Conservation (phyloP, 2,329 filamentous ascomycete genomes). For the Nemania sp. region DNA sequence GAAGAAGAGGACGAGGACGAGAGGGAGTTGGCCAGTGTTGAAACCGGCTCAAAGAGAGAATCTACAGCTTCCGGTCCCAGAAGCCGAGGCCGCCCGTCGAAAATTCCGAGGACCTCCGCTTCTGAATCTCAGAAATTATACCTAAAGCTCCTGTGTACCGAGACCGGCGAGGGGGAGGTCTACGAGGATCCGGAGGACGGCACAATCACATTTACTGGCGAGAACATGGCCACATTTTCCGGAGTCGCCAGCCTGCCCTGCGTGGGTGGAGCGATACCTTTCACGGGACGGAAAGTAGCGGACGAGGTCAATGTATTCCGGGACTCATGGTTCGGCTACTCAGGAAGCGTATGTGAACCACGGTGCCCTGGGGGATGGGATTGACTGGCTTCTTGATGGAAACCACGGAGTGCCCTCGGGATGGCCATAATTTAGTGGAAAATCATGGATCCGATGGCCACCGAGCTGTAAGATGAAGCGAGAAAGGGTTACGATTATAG, state of each 20-base stretch:
- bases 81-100: constrained; percentile 6
- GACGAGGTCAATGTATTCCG: constrained; percentile 14
- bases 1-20: constrained; percentile 15
- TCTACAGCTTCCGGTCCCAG: neutral
- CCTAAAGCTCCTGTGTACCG: constrained; percentile 34
- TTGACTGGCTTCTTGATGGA: too few relatives aligned
- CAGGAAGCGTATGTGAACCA: neutral
- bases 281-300: constrained; percentile 33
- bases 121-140: constrained; percentile 31
- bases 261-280: constrained; percentile 27
- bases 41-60: constrained; percentile 33
- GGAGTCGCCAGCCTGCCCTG: constrained; percentile 34
- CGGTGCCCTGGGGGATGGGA: too few relatives aligned
- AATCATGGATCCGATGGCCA: too few relatives aligned
- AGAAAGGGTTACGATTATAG: too few relatives aligned
- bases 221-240: constrained; percentile 35
- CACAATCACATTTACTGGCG: constrained; percentile 35
- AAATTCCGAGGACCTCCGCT: constrained; percentile 23
- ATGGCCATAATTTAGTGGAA: too few relatives aligned
- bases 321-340: constrained; percentile 33
- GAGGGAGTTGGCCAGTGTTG: neutral
- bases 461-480: too few relatives aligned
- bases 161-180: constrained; percentile 34
- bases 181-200: constrained; percentile 31
- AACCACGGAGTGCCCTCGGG: too few relatives aligned